Evolutionary conservation across 768 basidiomycete species (phyloP).

Genomic region (Mycena belliarum): DNA sequence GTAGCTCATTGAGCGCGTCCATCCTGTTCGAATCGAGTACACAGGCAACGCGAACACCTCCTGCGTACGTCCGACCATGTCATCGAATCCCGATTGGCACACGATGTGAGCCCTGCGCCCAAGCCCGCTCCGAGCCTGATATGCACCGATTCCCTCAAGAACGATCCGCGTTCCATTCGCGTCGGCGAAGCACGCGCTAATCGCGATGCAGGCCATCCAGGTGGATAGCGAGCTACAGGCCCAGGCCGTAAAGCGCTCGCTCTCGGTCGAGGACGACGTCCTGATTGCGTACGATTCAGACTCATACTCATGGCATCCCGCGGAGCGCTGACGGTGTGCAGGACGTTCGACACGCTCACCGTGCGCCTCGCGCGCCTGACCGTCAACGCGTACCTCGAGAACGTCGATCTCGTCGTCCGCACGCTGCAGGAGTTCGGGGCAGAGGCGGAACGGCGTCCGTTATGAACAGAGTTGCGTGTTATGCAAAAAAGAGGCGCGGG

Average conservation of each 20-base stretch:
- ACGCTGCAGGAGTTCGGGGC: slow-evolving; percentile 82
- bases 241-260: slow-evolving; percentile 72
- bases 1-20: neutral
- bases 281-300: slow-evolving; percentile 73
- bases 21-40: neutral
- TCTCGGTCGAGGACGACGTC: slow-evolving; percentile 65
- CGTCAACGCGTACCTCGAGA: slow-evolving; percentile 86
- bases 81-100: slow-evolving; percentile 26
- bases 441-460: slow-evolving; percentile 46
- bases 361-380: slow-evolving; percentile 83
- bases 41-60: neutral
- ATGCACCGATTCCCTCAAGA: slow-evolving; percentile 40
- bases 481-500: slow-evolving; percentile 5
- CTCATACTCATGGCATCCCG: too few species aligned
- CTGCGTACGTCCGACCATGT: slow-evolving; percentile 12
- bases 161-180: slow-evolving; percentile 79
- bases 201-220: slow-evolving; percentile 82
- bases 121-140: slow-evolving; percentile 14
- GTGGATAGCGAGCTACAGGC: slow-evolving; percentile 87
- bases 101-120: slow-evolving; percentile 23
- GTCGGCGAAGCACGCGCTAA: slow-evolving; percentile 69
- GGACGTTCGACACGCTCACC: slow-evolving; percentile 76
- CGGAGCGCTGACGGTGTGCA: slow-evolving; percentile 29
- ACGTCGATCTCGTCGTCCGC: slow-evolving; percentile 80
- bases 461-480: slow-evolving; percentile 18